Base-by-base conservation (phyloP, 2,329 filamentous ascomycete species). In the Scolecobasidium constrictum region DNA sequence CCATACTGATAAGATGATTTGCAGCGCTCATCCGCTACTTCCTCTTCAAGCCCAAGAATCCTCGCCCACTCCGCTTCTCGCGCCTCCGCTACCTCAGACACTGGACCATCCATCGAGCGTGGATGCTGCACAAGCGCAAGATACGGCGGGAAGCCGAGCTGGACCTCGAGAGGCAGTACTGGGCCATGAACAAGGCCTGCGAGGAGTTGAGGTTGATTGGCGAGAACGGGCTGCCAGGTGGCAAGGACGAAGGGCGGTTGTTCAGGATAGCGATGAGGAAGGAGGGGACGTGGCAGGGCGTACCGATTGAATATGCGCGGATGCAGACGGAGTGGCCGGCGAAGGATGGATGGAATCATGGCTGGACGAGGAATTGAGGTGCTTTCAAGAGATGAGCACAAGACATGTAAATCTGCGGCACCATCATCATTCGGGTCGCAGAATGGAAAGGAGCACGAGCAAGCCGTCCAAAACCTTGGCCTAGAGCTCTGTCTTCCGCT, bases 31-130 rank as follows among this genome's bases (percentile, higher is more conserved):
- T 85, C 60, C 71, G 79, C 53, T 85, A 84, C 66, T 76, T 80
- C 62, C 75, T 85, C 52, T 65, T 73, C 54, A 81, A 85, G 61
- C 78, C 79, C 2, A 64, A 73, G 21, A 83, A 77, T 5, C 81
- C 80, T 0, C 77, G 80, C 11, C 88, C 92, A 1, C 76, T 98
- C 50, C 83, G 86, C 54, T 88, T 96, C 75, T 86, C 78, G 33
- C 86, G 90, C 53, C 83, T 83, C 63, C 81, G 92, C 44, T 76
- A 79, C 63, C 78, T 98, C 50, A 85, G 92, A 37, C 92, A 98
- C 72, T 98, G 92, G 92, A 96, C 92, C 40, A 96, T 98, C 63
- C 88, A 96, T 71, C 87, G 92, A 53, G 90, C 90, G 17, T 96
- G 88, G 86, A 73, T 85, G 55, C 72, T 96, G 21, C 83, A 82